Evolutionary conservation across 768 basidiomycete species (phyloP).

Genomic region (Serpula lacrymans): DNA sequence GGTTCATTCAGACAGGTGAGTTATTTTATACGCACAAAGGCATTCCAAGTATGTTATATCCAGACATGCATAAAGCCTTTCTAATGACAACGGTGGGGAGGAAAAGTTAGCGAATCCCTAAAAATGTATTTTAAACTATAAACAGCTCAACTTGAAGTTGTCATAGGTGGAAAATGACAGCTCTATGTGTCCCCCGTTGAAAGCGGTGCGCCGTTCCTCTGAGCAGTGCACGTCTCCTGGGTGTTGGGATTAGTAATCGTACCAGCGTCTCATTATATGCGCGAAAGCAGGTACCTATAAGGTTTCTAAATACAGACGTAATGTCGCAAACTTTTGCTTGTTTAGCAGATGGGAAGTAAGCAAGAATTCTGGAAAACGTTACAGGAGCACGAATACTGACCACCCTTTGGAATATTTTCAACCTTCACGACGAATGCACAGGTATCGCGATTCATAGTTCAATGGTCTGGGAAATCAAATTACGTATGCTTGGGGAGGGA

Average conservation of each 20-base stretch:
- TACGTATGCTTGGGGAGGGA: not conserved
- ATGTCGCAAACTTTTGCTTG: slow-evolving; percentile 46
- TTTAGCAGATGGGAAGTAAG: not conserved
- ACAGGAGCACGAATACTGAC: slow-evolving; percentile 25
- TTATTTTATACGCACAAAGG: slow-evolving; percentile 45
- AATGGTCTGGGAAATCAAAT: slow-evolving; percentile 10
- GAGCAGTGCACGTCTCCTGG: slow-evolving; percentile 52
- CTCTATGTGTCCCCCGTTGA: slow-evolving; percentile 34
- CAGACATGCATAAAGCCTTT: slow-evolving; percentile 66
- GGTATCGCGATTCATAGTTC: slow-evolving; percentile 25
- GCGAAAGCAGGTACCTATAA: slow-evolving; percentile 43
- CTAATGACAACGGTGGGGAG: slow-evolving; percentile 34
- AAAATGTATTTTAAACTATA: not conserved
- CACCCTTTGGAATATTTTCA: slow-evolving; percentile 33
- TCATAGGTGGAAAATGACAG: slow-evolving; percentile 54
- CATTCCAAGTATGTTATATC: slow-evolving; percentile 52
- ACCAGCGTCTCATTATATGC: too few species aligned
- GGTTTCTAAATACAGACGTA: slow-evolving; percentile 50
- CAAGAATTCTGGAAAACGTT: too few species aligned
- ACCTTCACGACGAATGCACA: slow-evolving; percentile 40
- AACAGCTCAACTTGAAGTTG: slow-evolving; percentile 44
- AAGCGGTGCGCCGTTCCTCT: slow-evolving; percentile 35
- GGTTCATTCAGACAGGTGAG: not conserved
- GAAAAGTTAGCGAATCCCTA: not conserved
- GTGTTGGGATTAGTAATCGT: slow-evolving; percentile 1